Evolutionary conservation across 345 rosid species (phyloP), one percentile per base, ranked within the genome.

Genomic region (Gossypium bickii): DNA sequence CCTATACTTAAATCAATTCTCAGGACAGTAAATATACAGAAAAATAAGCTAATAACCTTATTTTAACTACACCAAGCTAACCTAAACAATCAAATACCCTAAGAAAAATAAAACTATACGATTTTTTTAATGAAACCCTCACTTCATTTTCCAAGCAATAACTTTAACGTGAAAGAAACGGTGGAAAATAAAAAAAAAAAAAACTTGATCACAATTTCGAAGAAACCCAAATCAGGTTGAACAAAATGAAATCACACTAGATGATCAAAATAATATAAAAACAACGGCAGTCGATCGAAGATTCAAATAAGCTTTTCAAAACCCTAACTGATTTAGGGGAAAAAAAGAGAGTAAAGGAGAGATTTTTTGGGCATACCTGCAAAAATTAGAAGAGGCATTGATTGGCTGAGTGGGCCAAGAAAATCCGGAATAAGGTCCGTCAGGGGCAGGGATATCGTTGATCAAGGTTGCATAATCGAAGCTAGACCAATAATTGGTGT

Each of bases 381-480:
- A 81, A 72, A 79, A 85, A 72, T 85, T 80, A 25, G 98, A 59
- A 51, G 93, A 77, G 12, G 84, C 88, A 67, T 81, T 86, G 27
- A 81, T 61, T 51, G 87, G 83, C 74, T 82, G 97, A 6, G 77
- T 77, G 9, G 97, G 88, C 97, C 98, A 94, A 43, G 90, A 80
- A 85, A 92, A 92, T 0, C 85, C 89, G n/a, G 89, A 70, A 74
- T 80, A 86, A 43, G 87, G 85, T 70, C 81, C 86, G 51, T 85
- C 91, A 29, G 82, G 81, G 67, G 87, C 89, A 16, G 92, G 75
- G 73, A 86, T 84, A 34, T 90, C 98, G 72, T 94, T 94, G 73
- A 92, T 91, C 82, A 89, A 43, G 61, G 84, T 85, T 59, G 80
- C 88, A 58, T 89, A 96, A 10, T 78, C 87, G 43, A 86, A 78